phyloP scores from a whole-genome alignment of 768 basidiomycete species.

The Boletus subcaerulescens region DNA sequence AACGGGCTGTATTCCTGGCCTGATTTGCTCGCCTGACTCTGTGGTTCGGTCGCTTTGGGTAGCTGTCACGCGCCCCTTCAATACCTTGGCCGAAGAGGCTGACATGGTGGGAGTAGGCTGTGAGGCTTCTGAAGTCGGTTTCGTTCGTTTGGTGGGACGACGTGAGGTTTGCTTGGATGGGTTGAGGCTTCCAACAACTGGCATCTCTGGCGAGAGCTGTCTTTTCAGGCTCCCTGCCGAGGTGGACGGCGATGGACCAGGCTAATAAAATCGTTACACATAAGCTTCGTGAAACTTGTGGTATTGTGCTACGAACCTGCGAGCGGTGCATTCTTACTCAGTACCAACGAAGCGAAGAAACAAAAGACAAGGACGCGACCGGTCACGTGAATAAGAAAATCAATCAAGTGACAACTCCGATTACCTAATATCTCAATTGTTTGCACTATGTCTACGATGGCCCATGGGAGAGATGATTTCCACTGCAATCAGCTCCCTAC shows the following conservation, averaged over 20 bases:
- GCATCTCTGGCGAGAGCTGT: constrained; percentile 18
- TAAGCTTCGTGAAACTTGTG: not conserved
- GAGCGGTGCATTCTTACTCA: constrained; percentile 11
- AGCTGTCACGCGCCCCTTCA: constrained; percentile 2
- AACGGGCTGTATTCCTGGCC: constrained; percentile 4
- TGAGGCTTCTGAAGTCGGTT: constrained; percentile 4
- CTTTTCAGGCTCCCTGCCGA: constrained; percentile 23
- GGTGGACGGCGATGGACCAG: constrained; percentile 11
- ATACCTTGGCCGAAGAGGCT: constrained; percentile 7
- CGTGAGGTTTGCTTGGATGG: constrained; percentile 3
- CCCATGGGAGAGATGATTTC: not conserved
- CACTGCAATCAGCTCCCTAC: not conserved
- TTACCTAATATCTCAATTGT: too few relatives aligned
- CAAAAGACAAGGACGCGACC: not conserved
- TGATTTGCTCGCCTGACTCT: not conserved
- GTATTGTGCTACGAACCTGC: constrained; percentile 9
- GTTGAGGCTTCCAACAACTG: not conserved
- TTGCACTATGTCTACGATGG: not conserved
- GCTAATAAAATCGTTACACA: not conserved
- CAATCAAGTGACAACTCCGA: constrained; percentile 5
- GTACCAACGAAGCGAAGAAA: not conserved
- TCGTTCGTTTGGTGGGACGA: constrained; percentile 20
- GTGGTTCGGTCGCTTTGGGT: not conserved
- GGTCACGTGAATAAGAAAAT: constrained; percentile 27
- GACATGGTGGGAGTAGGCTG: constrained; percentile 7